Evolutionary conservation across 176 grass and related monocot species (phyloP), one percentile per base, ranked within the genome.

Genomic region (Paspalum notatum): DNA sequence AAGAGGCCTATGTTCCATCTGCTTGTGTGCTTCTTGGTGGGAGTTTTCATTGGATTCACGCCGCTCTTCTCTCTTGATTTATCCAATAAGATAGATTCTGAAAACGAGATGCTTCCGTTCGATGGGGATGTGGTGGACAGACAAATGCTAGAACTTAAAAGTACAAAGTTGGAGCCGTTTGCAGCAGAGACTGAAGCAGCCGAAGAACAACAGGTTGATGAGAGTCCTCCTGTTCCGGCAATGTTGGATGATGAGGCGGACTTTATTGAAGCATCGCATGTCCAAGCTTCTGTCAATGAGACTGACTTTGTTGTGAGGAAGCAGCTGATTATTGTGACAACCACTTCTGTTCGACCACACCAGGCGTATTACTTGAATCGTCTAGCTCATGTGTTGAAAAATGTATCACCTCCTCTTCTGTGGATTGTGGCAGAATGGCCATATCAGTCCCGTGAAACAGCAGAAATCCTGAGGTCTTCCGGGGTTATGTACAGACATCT

Each of bases 401-500:
- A 74, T 72, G 90, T 98, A 6, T 71, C 88, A 0, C 82, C 84
- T 38, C 92, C 95, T 80, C 79, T 98, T 39, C 75, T 98, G 26
- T 98, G 95, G 95, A 89, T 98, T 83, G 95, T 98, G 32, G 88
- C 82, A 3, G 95, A 98, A 54, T 90, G 85, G 88, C 90, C 84
- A 54, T 81, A 85, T 76, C 86, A 92, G 55, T 98, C 95, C 8
- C 82, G 74, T 79, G 92, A 98, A 75, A 95, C 95, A 24, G 95
- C 90, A 43, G 84, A 89, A 71, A 94, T 98, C 61, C 76, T 98
- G 78, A 95, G 92, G 82, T 77, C 92, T 72, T 91, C 95, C 20
- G 90, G 95, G 22, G 47, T 98, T 77, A 95, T 98, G 90, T 98
- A 93, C 79, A 94, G 95, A 62, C 95, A 98, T 93, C 83, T 98